A percentile compares a stretch with the other conserved stretches of the same genome.
These are phyloP conservation scores for Stentor coeruleus DNA, from an alignment of 73 alveolate species.

Conservation along the genomic window DNA sequence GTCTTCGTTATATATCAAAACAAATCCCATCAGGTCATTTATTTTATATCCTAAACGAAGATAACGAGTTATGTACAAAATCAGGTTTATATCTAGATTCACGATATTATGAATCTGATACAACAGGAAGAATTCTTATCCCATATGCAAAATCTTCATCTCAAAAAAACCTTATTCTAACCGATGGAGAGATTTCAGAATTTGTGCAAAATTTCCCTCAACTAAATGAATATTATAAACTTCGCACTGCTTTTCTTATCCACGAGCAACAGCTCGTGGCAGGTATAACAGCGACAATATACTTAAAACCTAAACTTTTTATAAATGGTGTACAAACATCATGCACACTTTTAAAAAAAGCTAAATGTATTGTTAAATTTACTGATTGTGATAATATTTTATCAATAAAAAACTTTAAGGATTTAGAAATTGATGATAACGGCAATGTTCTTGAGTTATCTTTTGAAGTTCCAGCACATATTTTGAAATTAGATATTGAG, in stretches of 20 bases:
- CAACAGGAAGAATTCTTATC: not conserved
- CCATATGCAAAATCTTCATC: conserved; percentile 27
- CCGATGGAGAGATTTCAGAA: conserved; percentile 2
- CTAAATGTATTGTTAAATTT: no score
- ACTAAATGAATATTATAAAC: not conserved
- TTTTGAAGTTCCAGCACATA: not conserved
- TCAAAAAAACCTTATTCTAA: not conserved
- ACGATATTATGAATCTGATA: conserved; percentile 14
- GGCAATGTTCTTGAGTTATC: not conserved
- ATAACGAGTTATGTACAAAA: conserved; percentile 41
- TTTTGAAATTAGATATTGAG: no score
- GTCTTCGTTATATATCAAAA: conserved; percentile 38
- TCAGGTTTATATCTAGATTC: conserved; percentile 36
- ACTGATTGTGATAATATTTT: not conserved
- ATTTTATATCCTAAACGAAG: conserved; percentile 53
- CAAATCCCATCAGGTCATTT: conserved; percentile 46
- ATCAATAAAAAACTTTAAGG: not conserved
- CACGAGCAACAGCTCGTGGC: not conserved
- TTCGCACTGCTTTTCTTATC: not conserved
- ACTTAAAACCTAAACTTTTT: not conserved
- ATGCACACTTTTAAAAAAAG: not conserved
- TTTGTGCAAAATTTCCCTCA: not conserved
- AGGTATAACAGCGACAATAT: not conserved
- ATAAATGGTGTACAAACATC: not conserved
- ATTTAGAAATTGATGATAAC: not conserved